Base-by-base conservation (phyloP, 1,139 yeast genomes). In the Saccharomyces hybrid region DNA sequence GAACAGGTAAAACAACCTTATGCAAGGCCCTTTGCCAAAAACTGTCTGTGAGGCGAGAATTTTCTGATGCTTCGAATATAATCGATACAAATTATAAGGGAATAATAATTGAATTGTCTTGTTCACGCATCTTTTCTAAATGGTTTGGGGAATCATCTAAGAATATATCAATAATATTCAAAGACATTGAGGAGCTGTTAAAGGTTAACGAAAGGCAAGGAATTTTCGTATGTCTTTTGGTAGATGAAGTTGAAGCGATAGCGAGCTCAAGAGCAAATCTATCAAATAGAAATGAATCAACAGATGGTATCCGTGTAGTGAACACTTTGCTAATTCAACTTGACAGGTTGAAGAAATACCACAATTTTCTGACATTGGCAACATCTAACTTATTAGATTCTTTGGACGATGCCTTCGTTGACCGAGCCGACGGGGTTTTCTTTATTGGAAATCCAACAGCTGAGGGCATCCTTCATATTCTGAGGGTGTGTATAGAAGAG, bases 1-100 rank as follows among this genome's bases (percentile, higher is more conserved):
- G 82, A 2, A 76, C 80, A 11, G 82, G 83, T 5, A 79, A 79
- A 62, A 77, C 82, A 0, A 74, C 80, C 0, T 59, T 78, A 42
- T 78, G 80, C 32, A 76, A 71, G 54, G 75, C 80, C 0, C 47
- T 73, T 6, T 66, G 74, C 42, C 76, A 73, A 49, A 72, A 72
- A 57, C 50, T 73, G 26, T 62, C 74, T 27, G 65, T 70, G 11
- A 56, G 68, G 48, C 57, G 56, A n/a, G 56, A 38, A 38, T 38
- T 38, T 13, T 38, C 44, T 14, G 44, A 49, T 27, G 38, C 50
- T 47, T 31, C 56, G 3, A 11, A 20, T 38, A 38, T n/a, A 6
- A 38, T 38, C 23, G 44, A 67, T 3, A 54, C 57, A 20, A 38
- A 50, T 11, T 50, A 50, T 32, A 60, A 62, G 31, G 67, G 64